Evolutionary conservation across 2,329 filamentous ascomycete genomes (phyloP).

Genomic region (Calonectria pteridis): DNA sequence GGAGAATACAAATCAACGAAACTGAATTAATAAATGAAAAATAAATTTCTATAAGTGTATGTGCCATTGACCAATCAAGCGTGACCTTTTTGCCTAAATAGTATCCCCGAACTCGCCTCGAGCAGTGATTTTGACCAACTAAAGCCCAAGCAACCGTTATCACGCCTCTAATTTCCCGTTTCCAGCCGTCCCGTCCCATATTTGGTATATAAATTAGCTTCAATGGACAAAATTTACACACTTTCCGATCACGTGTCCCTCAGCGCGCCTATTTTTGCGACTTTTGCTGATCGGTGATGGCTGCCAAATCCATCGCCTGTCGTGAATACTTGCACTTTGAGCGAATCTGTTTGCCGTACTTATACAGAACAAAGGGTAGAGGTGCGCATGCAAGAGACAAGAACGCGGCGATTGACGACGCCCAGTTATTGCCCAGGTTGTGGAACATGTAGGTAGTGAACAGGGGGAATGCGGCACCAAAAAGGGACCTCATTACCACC

Average conservation of each 20-base stretch:
- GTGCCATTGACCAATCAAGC: neutral
- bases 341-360: constrained; percentile 35
- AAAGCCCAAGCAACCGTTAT: too few species aligned
- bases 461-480: constrained; percentile 35
- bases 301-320: constrained; percentile 13
- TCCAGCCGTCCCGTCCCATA: neutral
- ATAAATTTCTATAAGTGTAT: neutral
- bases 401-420: constrained; percentile 34
- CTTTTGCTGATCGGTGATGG: constrained; percentile 12
- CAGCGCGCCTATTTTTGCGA: neutral
- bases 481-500: constrained; percentile 33
- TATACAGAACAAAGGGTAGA: constrained; percentile 38
- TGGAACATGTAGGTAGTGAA: constrained; percentile 37
- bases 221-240: neutral
- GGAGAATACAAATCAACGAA: neutral
- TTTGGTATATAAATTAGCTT: neutral
- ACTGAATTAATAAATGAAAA: neutral
- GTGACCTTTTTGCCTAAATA: neutral
- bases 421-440: constrained; percentile 34
- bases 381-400: constrained; percentile 30
- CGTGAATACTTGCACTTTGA: constrained; percentile 38
- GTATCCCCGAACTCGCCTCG: neutral
- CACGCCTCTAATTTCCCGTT: neutral
- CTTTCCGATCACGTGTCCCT: neutral
- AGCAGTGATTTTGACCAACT: neutral